phyloP scores from a whole-genome alignment of 495 filamentous ascomycete species.

The Hyaloscypha bicolor region DNA sequence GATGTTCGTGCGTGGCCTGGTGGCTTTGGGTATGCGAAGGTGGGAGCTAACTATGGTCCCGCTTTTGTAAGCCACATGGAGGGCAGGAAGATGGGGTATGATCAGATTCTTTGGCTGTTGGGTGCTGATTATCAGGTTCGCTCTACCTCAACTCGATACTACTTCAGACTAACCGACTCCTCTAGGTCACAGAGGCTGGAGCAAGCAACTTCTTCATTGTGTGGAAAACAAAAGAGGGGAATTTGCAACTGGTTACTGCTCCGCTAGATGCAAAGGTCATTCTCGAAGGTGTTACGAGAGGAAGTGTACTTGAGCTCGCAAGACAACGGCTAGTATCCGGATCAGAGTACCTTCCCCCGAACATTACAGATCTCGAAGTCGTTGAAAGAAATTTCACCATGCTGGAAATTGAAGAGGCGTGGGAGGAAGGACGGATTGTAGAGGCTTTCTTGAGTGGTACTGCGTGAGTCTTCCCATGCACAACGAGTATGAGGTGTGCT shows the following conservation, averaged over 20 bases:
- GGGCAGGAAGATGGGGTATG: conserved; percentile 69
- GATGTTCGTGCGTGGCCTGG: conserved; percentile 91
- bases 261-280: conserved; percentile 79
- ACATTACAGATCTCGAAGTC: conserved; percentile 62
- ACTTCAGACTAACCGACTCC: conserved; percentile 29
- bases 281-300: conserved; percentile 80
- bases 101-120: conserved; percentile 93
- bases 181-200: conserved; percentile 82
- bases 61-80: conserved; percentile 65
- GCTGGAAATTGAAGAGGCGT: conserved; percentile 72
- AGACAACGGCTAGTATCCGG: conserved; percentile 51
- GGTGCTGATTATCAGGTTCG: conserved; percentile 53
- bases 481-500: not conserved
- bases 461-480: conserved; percentile 57
- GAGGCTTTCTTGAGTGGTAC: conserved; percentile 85
- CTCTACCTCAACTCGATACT: conserved; percentile 19
- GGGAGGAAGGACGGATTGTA: conserved; percentile 72
- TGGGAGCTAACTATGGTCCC: conserved; percentile 92
- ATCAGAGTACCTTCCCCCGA: conserved; percentile 33
- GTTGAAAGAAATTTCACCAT: conserved; percentile 82
- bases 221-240: conserved; percentile 69
- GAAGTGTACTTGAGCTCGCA: conserved; percentile 76
- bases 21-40: conserved; percentile 89
- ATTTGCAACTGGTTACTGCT: conserved; percentile 76
- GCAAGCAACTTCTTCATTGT: conserved; percentile 90